Conservation (phyloP, 352 stramenopile genomes). For the Pythium grandisporangium region DNA sequence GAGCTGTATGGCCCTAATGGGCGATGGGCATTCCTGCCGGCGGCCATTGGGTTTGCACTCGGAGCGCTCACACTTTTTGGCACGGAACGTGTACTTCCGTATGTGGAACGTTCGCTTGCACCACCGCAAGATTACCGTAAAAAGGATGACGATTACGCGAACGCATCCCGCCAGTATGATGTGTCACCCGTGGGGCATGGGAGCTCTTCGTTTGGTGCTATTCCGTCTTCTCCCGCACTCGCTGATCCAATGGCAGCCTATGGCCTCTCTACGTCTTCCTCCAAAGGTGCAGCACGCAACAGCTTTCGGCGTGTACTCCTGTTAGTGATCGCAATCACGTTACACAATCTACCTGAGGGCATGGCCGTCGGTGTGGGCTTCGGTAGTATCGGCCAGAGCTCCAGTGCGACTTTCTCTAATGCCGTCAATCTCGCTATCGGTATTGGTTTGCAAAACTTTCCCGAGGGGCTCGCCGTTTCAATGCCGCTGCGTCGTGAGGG, state of each 20-base stretch:
- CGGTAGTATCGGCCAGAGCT: conserved; percentile 66
- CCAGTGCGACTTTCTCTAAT: conserved; percentile 62
- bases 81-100: conserved; percentile 55
- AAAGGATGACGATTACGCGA: conserved; percentile 39
- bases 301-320: conserved; percentile 77
- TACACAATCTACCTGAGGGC: conserved; percentile 87
- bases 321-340: conserved; percentile 85
- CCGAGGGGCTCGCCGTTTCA: conserved; percentile 82
- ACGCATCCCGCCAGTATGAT: conserved; percentile 8
- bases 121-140: conserved; percentile 36
- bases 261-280: conserved; percentile 8
- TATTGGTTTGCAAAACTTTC: conserved; percentile 88
- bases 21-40: conserved; percentile 73
- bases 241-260: conserved; percentile 21
- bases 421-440: conserved; percentile 83
- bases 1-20: conserved; percentile 65
- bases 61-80: conserved; percentile 65
- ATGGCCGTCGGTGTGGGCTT: conserved; percentile 89
- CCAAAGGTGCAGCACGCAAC: conserved; percentile 4
- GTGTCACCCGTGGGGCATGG: background rate
- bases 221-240: no score
- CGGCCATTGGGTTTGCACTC: conserved; percentile 75
- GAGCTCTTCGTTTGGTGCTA: background rate
- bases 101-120: conserved; percentile 36
- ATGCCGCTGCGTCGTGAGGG: conserved; percentile 82